phyloP scores from a whole-genome alignment of 2,329 filamentous ascomycete species.

The Penicillium aurantiogriseum region DNA sequence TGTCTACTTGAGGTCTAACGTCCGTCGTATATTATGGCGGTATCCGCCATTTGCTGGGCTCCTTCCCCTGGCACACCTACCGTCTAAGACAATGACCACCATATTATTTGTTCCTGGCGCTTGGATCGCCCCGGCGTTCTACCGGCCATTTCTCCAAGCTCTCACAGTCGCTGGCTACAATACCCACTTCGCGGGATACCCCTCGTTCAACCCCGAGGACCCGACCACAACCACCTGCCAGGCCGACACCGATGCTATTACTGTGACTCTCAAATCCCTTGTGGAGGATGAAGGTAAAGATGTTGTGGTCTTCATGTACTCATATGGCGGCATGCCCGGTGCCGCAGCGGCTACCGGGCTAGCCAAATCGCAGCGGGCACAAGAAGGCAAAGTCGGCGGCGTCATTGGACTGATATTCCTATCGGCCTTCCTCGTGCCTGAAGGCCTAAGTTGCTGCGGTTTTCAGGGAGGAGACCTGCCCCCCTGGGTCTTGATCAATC shows the following conservation, averaged over 20 bases:
- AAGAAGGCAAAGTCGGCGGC: slow-evolving; percentile 10
- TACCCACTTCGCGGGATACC: slow-evolving; percentile 29
- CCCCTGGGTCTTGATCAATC: slow-evolving; percentile 25
- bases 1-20: background rate
- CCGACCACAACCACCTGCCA: slow-evolving; percentile 31
- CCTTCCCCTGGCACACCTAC: background rate
- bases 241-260: slow-evolving; percentile 35
- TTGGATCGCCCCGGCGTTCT: slow-evolving; percentile 39
- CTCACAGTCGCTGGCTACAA: slow-evolving; percentile 34
- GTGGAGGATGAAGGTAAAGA: background rate
- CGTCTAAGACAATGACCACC: slow-evolving; percentile 12
- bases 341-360: background rate
- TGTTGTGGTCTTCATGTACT: background rate
- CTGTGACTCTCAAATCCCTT: background rate
- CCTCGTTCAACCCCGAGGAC: slow-evolving; percentile 26
- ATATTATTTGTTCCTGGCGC: slow-evolving; percentile 45
- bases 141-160: slow-evolving; percentile 30
- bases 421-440: slow-evolving; percentile 39
- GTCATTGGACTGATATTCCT: slow-evolving; percentile 31
- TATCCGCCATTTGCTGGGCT: too few relatives aligned
- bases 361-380: background rate
- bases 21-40: too few relatives aligned
- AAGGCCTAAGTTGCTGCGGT: slow-evolving; percentile 29
- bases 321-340: background rate
- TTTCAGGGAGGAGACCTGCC: slow-evolving; percentile 26